Evolutionary conservation across 2,329 filamentous ascomycete genomes (phyloP).

Genomic region (Exophiala aquamarina): DNA sequence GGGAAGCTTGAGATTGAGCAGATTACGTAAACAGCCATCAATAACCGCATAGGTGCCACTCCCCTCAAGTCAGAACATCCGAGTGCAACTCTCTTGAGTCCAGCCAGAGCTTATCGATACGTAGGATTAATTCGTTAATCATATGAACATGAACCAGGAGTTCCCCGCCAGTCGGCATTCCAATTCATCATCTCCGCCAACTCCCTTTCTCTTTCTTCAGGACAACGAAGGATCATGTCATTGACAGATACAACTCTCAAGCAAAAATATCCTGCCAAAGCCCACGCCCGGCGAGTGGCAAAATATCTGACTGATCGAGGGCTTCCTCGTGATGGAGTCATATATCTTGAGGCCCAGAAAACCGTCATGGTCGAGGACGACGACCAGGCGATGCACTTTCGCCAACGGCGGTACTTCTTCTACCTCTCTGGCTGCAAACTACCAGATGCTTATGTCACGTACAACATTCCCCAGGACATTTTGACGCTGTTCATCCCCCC

Average conservation of each 20-base stretch:
- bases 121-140: no score
- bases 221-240: no score
- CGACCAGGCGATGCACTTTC: conserved; percentile 77
- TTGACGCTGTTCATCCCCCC: conserved; percentile 90
- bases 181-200: no score
- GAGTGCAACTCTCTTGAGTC: no score
- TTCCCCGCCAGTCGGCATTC: no score
- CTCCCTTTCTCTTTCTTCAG: no score
- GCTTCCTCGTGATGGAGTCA: conserved; percentile 65
- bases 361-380: conserved; percentile 84
- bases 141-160: no score
- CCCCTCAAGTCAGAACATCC: no score
- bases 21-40: no score
- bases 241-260: conserved; percentile 36
- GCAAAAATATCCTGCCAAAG: conserved; percentile 77
- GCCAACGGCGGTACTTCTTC: conserved; percentile 90
- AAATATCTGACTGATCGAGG: conserved; percentile 68
- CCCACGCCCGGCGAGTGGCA: conserved; percentile 80
- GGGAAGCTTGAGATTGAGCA: no score
- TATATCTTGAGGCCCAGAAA: conserved; percentile 86
- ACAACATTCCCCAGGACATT: conserved; percentile 71
- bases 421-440: conserved; percentile 86
- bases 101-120: no score
- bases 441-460: conserved; percentile 76
- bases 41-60: no score